phyloP scores from a whole-genome alignment of 805 yeast species.

The Zygoascus ofunaensis region DNA sequence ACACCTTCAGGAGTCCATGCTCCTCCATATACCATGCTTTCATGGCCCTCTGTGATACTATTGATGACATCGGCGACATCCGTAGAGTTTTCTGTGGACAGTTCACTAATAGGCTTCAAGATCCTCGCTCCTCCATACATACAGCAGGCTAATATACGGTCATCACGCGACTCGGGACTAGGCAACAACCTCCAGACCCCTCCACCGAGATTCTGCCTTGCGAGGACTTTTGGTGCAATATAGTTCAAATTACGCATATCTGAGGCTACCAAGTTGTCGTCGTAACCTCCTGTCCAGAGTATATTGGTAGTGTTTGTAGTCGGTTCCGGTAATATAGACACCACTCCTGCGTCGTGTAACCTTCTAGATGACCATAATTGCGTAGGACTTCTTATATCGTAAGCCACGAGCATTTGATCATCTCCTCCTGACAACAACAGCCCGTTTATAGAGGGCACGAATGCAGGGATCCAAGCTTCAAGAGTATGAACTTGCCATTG shows the following conservation, averaged over 20 bases:
- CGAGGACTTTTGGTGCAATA: constrained; percentile 39
- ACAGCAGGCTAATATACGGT: constrained; percentile 66
- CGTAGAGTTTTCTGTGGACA: constrained; percentile 26
- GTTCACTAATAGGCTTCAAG: constrained; percentile 35
- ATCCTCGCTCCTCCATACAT: constrained; percentile 94
- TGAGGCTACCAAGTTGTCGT: constrained; percentile 60
- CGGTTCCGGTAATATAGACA: constrained; percentile 54
- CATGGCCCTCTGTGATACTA: constrained; percentile 44
- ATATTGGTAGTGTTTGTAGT: constrained; percentile 36
- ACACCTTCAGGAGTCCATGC: constrained; percentile 59
- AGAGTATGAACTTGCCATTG: constrained; percentile 45
- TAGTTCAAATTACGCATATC: constrained; percentile 49
- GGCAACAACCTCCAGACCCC: constrained; percentile 94
- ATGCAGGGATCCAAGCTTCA: constrained; percentile 85
- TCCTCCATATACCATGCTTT: constrained; percentile 93
- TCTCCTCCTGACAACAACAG: constrained; percentile 74
- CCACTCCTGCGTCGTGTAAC: constrained; percentile 86
- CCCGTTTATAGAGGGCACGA: constrained; percentile 29
- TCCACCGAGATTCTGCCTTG: constrained; percentile 59
- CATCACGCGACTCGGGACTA: constrained; percentile 32
- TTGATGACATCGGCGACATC: constrained; percentile 22
- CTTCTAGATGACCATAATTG: constrained; percentile 31
- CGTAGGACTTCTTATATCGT: constrained; percentile 41
- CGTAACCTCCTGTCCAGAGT: constrained; percentile 87
- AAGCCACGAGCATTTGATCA: constrained; percentile 66